Conservation (phyloP, 2,329 filamentous ascomycete genomes). For the Scytalidium lignicola region DNA sequence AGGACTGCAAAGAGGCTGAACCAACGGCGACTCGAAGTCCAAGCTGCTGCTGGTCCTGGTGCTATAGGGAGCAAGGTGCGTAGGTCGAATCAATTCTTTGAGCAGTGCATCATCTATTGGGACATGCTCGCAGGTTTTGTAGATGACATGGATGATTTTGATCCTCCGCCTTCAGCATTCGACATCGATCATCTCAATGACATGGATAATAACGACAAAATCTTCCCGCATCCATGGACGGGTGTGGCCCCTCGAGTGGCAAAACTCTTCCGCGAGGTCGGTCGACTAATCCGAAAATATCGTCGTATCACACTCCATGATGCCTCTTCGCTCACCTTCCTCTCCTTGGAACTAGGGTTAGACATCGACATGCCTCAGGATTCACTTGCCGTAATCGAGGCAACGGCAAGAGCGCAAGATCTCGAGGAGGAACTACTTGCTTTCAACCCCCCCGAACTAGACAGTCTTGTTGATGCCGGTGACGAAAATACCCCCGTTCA, state of each 20-base stretch:
- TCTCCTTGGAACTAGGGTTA: conserved; percentile 18
- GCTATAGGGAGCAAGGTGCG: conserved; percentile 9
- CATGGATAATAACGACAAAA: conserved; percentile 7
- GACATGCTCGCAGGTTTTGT: conserved; percentile 25
- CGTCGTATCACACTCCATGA: conserved; percentile 16
- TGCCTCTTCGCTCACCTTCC: conserved; percentile 12
- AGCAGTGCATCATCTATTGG: conserved; percentile 27
- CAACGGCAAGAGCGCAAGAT: conserved; percentile 13
- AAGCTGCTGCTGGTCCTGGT: conserved; percentile 1
- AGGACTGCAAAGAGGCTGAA: conserved; percentile 24
- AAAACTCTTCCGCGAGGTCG: conserved; percentile 21
- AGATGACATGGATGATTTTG: conserved; percentile 21
- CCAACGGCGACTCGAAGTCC: conserved; percentile 16
- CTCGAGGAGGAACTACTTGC: conserved; percentile 22
- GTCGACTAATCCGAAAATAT: conserved; percentile 20
- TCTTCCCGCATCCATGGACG: conserved; percentile 26
- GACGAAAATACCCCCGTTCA: conserved; percentile 25
- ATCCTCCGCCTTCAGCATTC: conserved; percentile 1
- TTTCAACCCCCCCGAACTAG: conserved; percentile 15
- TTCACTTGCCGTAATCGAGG: conserved; percentile 12
- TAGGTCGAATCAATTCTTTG: conserved; percentile 24
- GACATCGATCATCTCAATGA: not conserved
- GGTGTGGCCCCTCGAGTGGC: conserved; percentile 22
- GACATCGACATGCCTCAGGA: conserved; percentile 12
- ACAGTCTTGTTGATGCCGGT: conserved; percentile 21